Percentiles rank a stretch among this genome's conserved stretches.
Conservation (phyloP, 2,329 filamentous ascomycete genomes). For the Trichoderma koningii region DNA sequence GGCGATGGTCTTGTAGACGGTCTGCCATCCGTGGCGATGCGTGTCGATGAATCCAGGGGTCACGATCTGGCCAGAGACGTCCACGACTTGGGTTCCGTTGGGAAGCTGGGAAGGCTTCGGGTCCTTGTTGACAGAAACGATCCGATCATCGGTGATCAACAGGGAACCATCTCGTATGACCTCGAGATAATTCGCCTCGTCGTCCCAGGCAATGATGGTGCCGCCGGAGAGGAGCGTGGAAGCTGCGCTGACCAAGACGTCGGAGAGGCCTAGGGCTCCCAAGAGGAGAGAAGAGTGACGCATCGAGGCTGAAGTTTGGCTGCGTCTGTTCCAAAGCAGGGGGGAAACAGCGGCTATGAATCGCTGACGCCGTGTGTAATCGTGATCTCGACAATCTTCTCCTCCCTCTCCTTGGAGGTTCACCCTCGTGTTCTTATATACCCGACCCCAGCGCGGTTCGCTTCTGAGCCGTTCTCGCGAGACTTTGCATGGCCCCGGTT, state of each 20-base stretch:
- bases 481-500: background rate
- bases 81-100: slow-evolving; percentile 44
- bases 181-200: slow-evolving; percentile 37
- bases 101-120: slow-evolving; percentile 23
- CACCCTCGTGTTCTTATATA: background rate
- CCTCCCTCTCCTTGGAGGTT: background rate
- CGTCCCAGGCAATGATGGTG: slow-evolving; percentile 47
- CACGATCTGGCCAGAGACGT: slow-evolving; percentile 54
- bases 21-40: slow-evolving; percentile 59
- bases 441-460: background rate
- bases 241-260: background rate
- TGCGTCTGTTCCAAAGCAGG: background rate
- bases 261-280: slow-evolving; percentile 9
- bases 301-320: background rate
- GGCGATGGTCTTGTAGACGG: slow-evolving; percentile 53
- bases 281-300: background rate
- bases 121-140: slow-evolving; percentile 39
- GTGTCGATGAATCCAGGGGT: slow-evolving; percentile 60
- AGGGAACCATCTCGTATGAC: slow-evolving; percentile 46
- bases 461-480: background rate
- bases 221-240: slow-evolving; percentile 38
- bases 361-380: too few species aligned
- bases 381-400: too few species aligned
- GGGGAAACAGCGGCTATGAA: too few species aligned
- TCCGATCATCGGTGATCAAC: slow-evolving; percentile 44